phyloP scores from a whole-genome alignment of 352 stramenopile species.

The Pythium apleroticum region DNA sequence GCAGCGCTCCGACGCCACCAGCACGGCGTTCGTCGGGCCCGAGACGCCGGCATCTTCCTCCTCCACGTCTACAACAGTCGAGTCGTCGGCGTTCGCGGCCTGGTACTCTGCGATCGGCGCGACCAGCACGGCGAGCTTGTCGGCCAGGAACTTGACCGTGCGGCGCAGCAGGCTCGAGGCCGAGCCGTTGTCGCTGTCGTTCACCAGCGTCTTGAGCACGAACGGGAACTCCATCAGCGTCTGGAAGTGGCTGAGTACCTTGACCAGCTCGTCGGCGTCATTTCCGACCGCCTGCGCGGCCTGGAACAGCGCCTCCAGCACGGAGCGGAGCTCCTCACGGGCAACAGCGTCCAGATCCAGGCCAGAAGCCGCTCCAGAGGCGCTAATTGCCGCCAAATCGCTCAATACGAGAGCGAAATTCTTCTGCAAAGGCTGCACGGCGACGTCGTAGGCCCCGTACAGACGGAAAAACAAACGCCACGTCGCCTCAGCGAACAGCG shows the following conservation, averaged over 20 bases:
- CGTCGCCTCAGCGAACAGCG: slow-evolving; percentile 34
- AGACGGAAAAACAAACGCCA: slow-evolving; percentile 67
- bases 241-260: slow-evolving; percentile 53
- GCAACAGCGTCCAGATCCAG: slow-evolving; percentile 27
- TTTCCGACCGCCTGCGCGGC: slow-evolving; percentile 1
- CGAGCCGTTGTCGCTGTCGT: slow-evolving; percentile 23
- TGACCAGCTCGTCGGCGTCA: slow-evolving; percentile 34
- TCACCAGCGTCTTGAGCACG: slow-evolving; percentile 41
- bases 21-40: slow-evolving; percentile 60
- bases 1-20: slow-evolving; percentile 75
- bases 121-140: slow-evolving; percentile 42
- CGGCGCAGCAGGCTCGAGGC: slow-evolving; percentile 27
- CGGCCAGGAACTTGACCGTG: slow-evolving; percentile 53
- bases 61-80: neutral
- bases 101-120: slow-evolving; percentile 21
- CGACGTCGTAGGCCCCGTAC: slow-evolving; percentile 35
- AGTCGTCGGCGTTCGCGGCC: slow-evolving; percentile 17
- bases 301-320: slow-evolving; percentile 36
- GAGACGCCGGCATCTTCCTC: slow-evolving; percentile 18
- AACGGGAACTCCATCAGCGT: slow-evolving; percentile 63
- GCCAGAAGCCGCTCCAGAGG: neutral
- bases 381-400: slow-evolving; percentile 12
- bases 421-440: slow-evolving; percentile 50
- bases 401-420: slow-evolving; percentile 51
- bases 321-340: slow-evolving; percentile 37